Percentiles rank a stretch among this genome's conserved stretches.
phyloP scores from a whole-genome alignment of 768 basidiomycete genomes.

The Rhizopogon vesiculosus region DNA sequence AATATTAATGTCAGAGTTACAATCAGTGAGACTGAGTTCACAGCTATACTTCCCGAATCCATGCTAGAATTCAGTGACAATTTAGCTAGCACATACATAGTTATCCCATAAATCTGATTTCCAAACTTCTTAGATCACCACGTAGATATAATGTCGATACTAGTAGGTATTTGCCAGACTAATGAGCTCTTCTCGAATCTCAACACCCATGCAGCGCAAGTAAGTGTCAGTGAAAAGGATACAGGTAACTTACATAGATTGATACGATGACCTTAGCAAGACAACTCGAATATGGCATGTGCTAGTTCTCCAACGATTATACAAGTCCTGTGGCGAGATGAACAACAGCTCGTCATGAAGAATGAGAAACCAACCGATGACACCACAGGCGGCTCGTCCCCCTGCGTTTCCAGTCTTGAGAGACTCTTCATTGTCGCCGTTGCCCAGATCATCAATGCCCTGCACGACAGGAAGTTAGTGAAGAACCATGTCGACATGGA shows the following conservation, averaged over 20 bases:
- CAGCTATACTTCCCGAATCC: too few relatives aligned
- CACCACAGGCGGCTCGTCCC: constrained; percentile 73
- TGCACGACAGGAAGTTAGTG: constrained; percentile 16
- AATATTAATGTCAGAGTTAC: too few relatives aligned
- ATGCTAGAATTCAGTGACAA: too few relatives aligned
- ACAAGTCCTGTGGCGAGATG: constrained; percentile 12
- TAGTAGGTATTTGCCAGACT: neutral
- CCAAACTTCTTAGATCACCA: too few relatives aligned
- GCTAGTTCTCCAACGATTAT: constrained; percentile 7
- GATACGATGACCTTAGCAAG: neutral
- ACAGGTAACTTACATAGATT: constrained; percentile 4
- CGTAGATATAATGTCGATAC: too few relatives aligned
- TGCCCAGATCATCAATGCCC: constrained; percentile 81
- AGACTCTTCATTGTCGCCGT: constrained; percentile 61
- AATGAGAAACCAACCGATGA: constrained; percentile 50
- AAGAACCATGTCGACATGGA: constrained; percentile 1
- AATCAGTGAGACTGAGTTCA: too few relatives aligned
- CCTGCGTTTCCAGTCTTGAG: constrained; percentile 79
- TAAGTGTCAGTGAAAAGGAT: constrained; percentile 10
- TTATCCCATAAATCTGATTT: too few relatives aligned
- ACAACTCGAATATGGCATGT: neutral
- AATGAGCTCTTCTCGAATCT: neutral
- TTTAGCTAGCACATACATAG: too few relatives aligned
- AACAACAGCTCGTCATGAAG: neutral
- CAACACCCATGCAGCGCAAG: neutral